Evolutionary conservation across 2,329 filamentous ascomycete genomes (phyloP), one percentile per base, ranked within the genome.

Genomic region (Sordariomycetes sp.): DNA sequence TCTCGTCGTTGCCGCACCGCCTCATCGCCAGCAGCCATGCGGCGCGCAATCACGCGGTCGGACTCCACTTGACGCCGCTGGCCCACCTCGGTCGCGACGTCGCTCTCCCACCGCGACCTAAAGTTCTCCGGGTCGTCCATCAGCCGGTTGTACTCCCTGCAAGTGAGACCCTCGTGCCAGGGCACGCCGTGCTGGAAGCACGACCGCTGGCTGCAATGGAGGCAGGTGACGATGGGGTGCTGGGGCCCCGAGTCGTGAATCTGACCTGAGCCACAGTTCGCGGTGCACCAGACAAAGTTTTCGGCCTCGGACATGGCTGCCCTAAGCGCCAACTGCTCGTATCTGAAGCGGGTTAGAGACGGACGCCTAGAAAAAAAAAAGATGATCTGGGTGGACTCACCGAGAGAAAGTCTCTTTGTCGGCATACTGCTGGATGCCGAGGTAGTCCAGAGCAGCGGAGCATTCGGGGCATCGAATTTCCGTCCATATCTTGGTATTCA

Each of bases 381-480:
- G 10, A 22, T 5, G 15, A 17, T 28, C 17, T 10, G n/a, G n/a
- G 2, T 36, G 34, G 8, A 45, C 62, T 48, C 65, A 80, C 69
- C 68, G 70, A 10, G 67, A 64, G 58, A 78, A 78, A 0, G 72
- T 72, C 5, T 72, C 67, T 0, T 64, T 54, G 17, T 74, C 70
- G 1, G 78, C 76, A 56, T 72, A 74, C 0, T 66, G 66, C 59
- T 72, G 68, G 2, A 83, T 69, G 20, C 77, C 74, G 17, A 67
- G 64, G 60, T 76, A 74, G 10, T 67, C 62, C 1, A 84, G 66
- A 0, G 63, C 61, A 28, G 66, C 67, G 2, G 69, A 62, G 60
- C 80, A 84, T 54, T 79, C 74, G 0, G 79, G 78, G 55, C 80
- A 84, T 52, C 67, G 67, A 48, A 82, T 72, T 10, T 75, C 69